Percentiles rank a stretch among this genome's conserved stretches.
Conservation (phyloP, 768 basidiomycete species). For the Roridomyces roridus region DNA sequence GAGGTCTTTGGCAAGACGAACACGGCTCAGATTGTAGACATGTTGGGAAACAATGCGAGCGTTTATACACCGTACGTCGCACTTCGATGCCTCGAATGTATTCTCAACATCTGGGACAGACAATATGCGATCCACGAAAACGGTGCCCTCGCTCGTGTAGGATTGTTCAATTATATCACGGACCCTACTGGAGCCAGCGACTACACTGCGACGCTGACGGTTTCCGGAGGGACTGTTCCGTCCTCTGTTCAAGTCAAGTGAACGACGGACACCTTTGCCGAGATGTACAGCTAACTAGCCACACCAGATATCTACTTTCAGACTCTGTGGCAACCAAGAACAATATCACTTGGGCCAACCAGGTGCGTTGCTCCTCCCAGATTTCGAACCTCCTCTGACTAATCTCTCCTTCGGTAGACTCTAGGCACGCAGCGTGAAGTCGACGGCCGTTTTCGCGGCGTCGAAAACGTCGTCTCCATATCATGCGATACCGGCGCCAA, state of each 20-base stretch:
- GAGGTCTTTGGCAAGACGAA: too few relatives aligned
- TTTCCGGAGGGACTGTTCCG: slow-evolving; percentile 52
- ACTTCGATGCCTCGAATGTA: slow-evolving; percentile 26
- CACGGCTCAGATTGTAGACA: too few relatives aligned
- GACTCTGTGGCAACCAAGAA: slow-evolving; percentile 61
- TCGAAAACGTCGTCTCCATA: slow-evolving; percentile 23
- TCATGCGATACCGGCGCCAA: slow-evolving; percentile 28
- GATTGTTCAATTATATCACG: slow-evolving; percentile 75
- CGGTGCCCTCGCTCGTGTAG: slow-evolving; percentile 62
- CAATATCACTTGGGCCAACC: slow-evolving; percentile 81
- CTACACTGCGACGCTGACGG: slow-evolving; percentile 55
- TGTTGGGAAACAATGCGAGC: too few relatives aligned
- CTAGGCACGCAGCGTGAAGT: slow-evolving; percentile 9
- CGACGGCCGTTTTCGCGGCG: slow-evolving; percentile 33
- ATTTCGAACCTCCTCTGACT: too few relatives aligned
- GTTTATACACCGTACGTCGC: too few relatives aligned
- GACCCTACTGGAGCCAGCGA: slow-evolving; percentile 63
- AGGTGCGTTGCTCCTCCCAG: slow-evolving; percentile 49
- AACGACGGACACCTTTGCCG: background rate
- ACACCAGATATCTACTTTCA: slow-evolving; percentile 45
- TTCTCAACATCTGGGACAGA: slow-evolving; percentile 29
- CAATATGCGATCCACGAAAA: slow-evolving; percentile 78
- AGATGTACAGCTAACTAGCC: background rate
- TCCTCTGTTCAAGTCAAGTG: slow-evolving; percentile 59
- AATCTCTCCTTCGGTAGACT: background rate